Evolutionary conservation across 2,329 filamentous ascomycete species (phyloP).

Genomic region (Dothidotthia symphoricarpi): DNA sequence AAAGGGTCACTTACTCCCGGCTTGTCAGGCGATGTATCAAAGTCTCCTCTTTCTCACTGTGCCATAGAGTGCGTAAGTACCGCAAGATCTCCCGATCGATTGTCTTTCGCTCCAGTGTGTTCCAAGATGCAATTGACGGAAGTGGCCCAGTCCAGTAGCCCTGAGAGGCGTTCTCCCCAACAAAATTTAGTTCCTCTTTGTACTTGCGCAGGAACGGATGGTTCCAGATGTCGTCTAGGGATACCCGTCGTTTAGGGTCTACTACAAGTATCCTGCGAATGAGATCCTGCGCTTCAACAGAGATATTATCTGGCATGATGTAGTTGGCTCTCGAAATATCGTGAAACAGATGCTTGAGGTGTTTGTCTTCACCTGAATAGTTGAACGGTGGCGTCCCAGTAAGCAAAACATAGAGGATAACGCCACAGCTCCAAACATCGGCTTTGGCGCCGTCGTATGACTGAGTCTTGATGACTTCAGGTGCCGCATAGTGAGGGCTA

Average conservation of each 20-base stretch:
- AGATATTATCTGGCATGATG: conserved; percentile 53
- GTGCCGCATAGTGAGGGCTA: conserved; percentile 94
- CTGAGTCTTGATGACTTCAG: conserved; percentile 76
- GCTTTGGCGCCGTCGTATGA: conserved; percentile 81
- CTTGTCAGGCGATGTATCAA: conserved; percentile 65
- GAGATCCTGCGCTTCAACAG: conserved; percentile 69
- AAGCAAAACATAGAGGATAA: conserved; percentile 79
- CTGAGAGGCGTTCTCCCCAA: conserved; percentile 54
- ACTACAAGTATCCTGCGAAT: conserved; percentile 76
- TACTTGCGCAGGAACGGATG: conserved; percentile 87
- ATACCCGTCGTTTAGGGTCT: conserved; percentile 75
- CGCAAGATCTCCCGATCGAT: conserved; percentile 80
- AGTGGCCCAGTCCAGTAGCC: conserved; percentile 55
- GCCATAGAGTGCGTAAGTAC: conserved; percentile 88
- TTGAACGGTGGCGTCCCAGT: conserved; percentile 80
- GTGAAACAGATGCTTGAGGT: conserved; percentile 64
- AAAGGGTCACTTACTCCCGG: conserved; percentile 39
- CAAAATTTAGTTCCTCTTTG: conserved; percentile 65
- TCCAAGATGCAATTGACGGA: conserved; percentile 61
- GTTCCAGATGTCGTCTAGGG: conserved; percentile 76
- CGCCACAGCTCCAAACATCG: conserved; percentile 86
- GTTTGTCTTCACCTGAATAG: conserved; percentile 47
- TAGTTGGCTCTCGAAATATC: conserved; percentile 52
- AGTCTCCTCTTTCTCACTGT: conserved; percentile 72
- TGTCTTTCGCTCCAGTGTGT: conserved; percentile 60